Conservation (phyloP, 768 basidiomycete genomes). For the Sarcodon sp. region DNA sequence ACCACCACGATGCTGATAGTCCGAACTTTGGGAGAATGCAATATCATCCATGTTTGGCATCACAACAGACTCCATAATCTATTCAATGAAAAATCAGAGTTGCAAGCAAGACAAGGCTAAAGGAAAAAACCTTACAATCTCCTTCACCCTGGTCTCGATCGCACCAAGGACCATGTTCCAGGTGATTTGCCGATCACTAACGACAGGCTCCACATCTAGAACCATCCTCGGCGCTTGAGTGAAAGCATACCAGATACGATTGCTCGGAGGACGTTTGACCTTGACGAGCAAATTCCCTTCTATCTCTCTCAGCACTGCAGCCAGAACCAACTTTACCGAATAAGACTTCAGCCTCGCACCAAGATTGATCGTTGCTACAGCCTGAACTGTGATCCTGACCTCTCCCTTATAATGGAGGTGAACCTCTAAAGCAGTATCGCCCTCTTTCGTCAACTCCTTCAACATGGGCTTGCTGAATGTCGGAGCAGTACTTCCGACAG, state of each 20-base stretch:
- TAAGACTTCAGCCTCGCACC: constrained; percentile 82
- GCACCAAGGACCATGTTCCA: constrained; percentile 87
- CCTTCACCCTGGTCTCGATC: constrained; percentile 80
- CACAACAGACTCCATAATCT: constrained; percentile 93
- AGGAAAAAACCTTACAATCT: constrained; percentile 46
- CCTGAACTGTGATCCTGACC: constrained; percentile 80
- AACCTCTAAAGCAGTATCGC: constrained; percentile 84
- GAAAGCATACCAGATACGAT: constrained; percentile 93
- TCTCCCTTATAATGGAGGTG: constrained; percentile 79
- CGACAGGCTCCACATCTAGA: constrained; percentile 83
- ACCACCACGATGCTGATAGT: constrained; percentile 64
- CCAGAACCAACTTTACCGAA: constrained; percentile 79
- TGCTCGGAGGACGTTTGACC: constrained; percentile 91
- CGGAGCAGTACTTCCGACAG: constrained; percentile 74
- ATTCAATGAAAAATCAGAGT: constrained; percentile 27
- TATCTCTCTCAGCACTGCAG: constrained; percentile 76
- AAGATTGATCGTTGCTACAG: constrained; percentile 77
- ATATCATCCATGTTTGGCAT: constrained; percentile 98
- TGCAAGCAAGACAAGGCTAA: constrained; percentile 2
- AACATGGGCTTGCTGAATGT: constrained; percentile 96
- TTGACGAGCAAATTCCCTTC: constrained; percentile 86
- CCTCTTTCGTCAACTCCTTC: constrained; percentile 91
- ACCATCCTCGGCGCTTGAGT: constrained; percentile 83
- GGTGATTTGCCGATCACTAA: constrained; percentile 88
- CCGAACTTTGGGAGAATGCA: constrained; percentile 77